Conservation (phyloP, 2,329 filamentous ascomycete genomes). For the Pyrenophora tritici-repentis region DNA sequence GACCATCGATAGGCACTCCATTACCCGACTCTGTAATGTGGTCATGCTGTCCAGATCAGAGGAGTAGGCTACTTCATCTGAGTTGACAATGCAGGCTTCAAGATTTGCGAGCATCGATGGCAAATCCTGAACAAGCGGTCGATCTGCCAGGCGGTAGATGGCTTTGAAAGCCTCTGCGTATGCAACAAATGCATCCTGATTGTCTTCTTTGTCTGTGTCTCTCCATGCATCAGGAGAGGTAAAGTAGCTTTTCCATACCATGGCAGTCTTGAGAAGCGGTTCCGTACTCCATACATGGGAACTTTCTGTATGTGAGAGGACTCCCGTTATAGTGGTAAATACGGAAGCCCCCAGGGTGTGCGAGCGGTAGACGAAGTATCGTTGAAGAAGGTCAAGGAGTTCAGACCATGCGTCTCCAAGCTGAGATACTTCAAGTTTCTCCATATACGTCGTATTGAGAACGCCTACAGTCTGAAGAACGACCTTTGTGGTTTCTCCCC, state of each 20-base stretch:
- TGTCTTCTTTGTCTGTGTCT: constrained; percentile 48
- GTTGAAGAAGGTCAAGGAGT: constrained; percentile 70
- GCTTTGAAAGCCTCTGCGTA: constrained; percentile 78
- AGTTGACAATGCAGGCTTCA: constrained; percentile 71
- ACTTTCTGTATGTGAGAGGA: constrained; percentile 44
- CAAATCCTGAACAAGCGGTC: constrained; percentile 65
- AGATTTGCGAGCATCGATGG: constrained; percentile 73
- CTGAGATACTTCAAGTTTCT: constrained; percentile 68
- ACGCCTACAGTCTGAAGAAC: constrained; percentile 48
- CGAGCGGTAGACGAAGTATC: constrained; percentile 48
- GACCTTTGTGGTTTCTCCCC: constrained; percentile 50
- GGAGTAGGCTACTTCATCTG: constrained; percentile 69
- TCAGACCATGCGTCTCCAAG: constrained; percentile 78
- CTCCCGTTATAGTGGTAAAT: constrained; percentile 47
- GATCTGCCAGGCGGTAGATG: constrained; percentile 75
- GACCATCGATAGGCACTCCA: constrained; percentile 70
- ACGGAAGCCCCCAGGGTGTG: constrained; percentile 51
- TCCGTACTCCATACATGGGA: constrained; percentile 25
- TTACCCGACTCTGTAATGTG: constrained; percentile 70
- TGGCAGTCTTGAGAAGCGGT: constrained; percentile 41
- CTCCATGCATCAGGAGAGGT: constrained; percentile 30
- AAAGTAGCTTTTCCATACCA: constrained; percentile 44
- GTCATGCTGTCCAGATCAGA: constrained; percentile 76
- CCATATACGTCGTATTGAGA: constrained; percentile 76
- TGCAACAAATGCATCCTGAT: constrained; percentile 83